phyloP scores from a whole-genome alignment of 306 rosid genomes.

The Lathyrus oleraceus region DNA sequence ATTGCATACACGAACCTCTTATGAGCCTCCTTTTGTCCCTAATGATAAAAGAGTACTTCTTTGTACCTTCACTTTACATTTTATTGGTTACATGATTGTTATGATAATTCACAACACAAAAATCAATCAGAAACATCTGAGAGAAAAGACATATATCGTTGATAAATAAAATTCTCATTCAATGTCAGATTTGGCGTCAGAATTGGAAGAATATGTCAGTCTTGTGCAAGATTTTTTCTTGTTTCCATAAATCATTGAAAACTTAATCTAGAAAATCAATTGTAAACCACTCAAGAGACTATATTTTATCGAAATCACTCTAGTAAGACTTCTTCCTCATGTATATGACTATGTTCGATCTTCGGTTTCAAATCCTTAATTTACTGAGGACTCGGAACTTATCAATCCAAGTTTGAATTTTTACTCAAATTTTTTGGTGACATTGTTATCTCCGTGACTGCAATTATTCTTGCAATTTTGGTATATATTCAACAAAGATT shows the following conservation, averaged over 20 bases:
- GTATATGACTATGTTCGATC: slow-evolving; percentile 67
- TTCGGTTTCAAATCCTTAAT: slow-evolving; percentile 63
- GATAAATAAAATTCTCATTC: slow-evolving; percentile 38
- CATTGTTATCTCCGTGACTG: slow-evolving; percentile 64
- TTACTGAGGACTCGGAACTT: slow-evolving; percentile 67
- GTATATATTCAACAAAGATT: slow-evolving; percentile 76
- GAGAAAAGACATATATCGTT: slow-evolving; percentile 30
- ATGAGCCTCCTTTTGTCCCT: slow-evolving; percentile 59
- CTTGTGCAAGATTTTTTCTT: slow-evolving; percentile 88
- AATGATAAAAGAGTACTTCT: slow-evolving; percentile 67
- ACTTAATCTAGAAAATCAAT: slow-evolving; percentile 76
- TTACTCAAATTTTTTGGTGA: slow-evolving; percentile 78
- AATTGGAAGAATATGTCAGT: slow-evolving; percentile 76
- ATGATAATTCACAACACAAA: slow-evolving; percentile 50
- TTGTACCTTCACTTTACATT: slow-evolving; percentile 52
- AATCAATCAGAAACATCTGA: slow-evolving; percentile 45
- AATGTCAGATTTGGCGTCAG: slow-evolving; percentile 54
- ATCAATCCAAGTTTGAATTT: slow-evolving; percentile 68
- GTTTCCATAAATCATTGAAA: slow-evolving; percentile 80
- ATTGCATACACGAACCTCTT: slow-evolving; percentile 57
- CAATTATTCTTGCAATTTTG: slow-evolving; percentile 57
- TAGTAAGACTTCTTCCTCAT: slow-evolving; percentile 86
- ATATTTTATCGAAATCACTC: slow-evolving; percentile 74
- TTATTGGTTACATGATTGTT: slow-evolving; percentile 60
- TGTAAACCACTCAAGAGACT: slow-evolving; percentile 72